Evolutionary conservation across 768 basidiomycete species (phyloP), one percentile per base, ranked within the genome.

Genomic region (Tylopilus balloui): DNA sequence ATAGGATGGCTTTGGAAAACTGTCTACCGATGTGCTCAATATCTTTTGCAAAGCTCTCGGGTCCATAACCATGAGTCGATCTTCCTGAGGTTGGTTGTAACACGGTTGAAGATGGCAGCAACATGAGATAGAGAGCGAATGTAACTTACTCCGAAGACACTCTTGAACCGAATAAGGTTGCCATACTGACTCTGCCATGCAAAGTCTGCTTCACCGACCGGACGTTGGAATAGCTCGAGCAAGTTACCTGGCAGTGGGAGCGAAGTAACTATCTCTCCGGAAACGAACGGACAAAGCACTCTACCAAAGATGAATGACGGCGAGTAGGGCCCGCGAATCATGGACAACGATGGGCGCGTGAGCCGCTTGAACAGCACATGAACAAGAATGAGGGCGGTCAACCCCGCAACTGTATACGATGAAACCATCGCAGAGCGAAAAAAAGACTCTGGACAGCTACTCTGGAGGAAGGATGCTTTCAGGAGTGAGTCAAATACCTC

Each of bases 51-150:
- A n/a, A 7, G 77, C 78, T 56, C 75, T 77, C 4, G 74, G 71
- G 54, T 78, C 77, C 7, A 73, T 61, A 4, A 78, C 51, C 31
- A 78, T 52, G 3, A 79, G 70, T 17, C 69, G 66, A 47, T 77
- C 69, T 53, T 75, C 71, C 78, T 77, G 48, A 34, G 5, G 3
- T 19, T 50, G 6, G 8, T 31, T 42, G 15, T 38, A 36, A 45
- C 6, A n/a, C 5, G 6, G 15, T n/a, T 15, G 14, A 34, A n/a
- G 3, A 25, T 25, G 24, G 24, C 24, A 25, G 24, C n/a, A n/a
- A 25, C 8, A 25, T 8, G 8, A 25, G 24, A 25, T 8, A 25
- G 6, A 4, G 5, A 3, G 10, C 11, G 23, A n/a, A 7, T 10
- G 17, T 4, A 3, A 47, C 62, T 24, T 42, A 64, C 65, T 15